Conservation (phyloP, 805 yeast species). For the Lipomyces orientalis region DNA sequence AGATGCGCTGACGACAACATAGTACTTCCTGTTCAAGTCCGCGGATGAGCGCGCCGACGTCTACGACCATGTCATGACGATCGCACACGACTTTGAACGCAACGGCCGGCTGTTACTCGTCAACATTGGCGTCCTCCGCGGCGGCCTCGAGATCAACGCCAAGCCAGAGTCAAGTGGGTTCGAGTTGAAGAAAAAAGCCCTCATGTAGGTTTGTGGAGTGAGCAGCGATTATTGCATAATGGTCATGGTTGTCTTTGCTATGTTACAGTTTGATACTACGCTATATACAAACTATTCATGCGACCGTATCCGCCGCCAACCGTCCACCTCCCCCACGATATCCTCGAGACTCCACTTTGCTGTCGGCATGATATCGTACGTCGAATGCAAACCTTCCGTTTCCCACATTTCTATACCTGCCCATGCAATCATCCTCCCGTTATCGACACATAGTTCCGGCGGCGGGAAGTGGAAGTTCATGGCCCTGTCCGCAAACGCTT, state of each 20-base stretch:
- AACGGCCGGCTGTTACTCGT: constrained; percentile 26
- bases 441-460: constrained; percentile 81
- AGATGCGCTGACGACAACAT: background rate
- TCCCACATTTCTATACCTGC: constrained; percentile 92
- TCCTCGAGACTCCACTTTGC: constrained; percentile 65
- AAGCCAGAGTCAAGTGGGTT: constrained; percentile 2
- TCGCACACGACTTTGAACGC: constrained; percentile 28
- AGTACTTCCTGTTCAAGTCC: constrained; percentile 21
- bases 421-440: constrained; percentile 97
- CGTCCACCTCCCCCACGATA: constrained; percentile 6
- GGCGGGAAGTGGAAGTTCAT: constrained; percentile 59
- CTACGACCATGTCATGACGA: constrained; percentile 15
- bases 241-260: background rate
- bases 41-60: constrained; percentile 33
- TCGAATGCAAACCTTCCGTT: constrained; percentile 52
- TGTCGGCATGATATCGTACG: constrained; percentile 63
- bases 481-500: background rate
- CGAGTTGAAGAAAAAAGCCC: constrained; percentile 7
- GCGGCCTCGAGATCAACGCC: constrained; percentile 26
- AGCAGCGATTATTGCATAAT: background rate
- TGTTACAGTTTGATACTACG: background rate
- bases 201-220: background rate
- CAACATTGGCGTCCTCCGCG: constrained; percentile 26
- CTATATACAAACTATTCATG: background rate
- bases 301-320: no score